phyloP scores from a whole-genome alignment of 176 grass and related monocot species.

The Oryza meridionalis region DNA sequence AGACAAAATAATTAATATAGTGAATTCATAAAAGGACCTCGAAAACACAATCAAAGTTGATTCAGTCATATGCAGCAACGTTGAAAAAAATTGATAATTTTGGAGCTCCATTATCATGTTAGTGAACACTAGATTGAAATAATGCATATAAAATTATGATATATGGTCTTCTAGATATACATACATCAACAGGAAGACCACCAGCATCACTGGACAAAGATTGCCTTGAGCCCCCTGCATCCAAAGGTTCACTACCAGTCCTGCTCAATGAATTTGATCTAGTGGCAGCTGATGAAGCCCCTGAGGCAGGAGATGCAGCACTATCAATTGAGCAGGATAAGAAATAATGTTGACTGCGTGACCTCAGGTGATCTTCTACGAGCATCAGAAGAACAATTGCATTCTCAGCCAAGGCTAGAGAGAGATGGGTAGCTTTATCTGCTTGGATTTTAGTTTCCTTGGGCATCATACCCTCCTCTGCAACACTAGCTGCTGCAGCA shows the following conservation, averaged over 20 bases:
- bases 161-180: conserved; percentile 49
- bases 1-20: conserved; percentile 6
- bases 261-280: conserved; percentile 75
- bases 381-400: conserved; percentile 94
- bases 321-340: conserved; percentile 62
- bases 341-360: conserved; percentile 83
- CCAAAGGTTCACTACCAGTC: conserved; percentile 69
- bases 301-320: conserved; percentile 55
- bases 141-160: conserved; percentile 27
- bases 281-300: conserved; percentile 56
- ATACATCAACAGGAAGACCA: conserved; percentile 92
- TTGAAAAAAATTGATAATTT: not conserved
- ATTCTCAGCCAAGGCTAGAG: conserved; percentile 85
- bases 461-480: conserved; percentile 67
- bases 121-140: conserved; percentile 17
- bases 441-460: conserved; percentile 77
- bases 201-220: conserved; percentile 84
- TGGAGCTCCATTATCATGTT: conserved; percentile 15
- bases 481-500: conserved; percentile 65
- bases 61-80: conserved; percentile 4
- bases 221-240: conserved; percentile 58
- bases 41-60: conserved; percentile 25
- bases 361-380: conserved; percentile 94
- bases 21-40: conserved; percentile 13
- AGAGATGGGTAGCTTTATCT: conserved; percentile 75